These are phyloP conservation scores for Chaetomium fimeti DNA, from an alignment of 495 filamentous ascomycete genomes.

Conservation along the genomic window DNA sequence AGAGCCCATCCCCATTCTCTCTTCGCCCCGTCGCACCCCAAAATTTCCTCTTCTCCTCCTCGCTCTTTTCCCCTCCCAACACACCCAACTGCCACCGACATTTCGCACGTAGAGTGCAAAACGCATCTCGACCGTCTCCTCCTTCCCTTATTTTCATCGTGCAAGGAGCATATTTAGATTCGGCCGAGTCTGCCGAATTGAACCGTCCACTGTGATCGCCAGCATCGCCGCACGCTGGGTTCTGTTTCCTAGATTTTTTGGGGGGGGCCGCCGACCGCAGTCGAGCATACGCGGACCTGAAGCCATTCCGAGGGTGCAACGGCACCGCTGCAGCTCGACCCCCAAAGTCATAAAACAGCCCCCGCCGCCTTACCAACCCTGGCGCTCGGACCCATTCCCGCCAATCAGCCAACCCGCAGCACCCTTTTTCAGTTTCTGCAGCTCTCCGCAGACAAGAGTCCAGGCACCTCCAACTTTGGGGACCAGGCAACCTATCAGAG, in stretches of 20 bases:
- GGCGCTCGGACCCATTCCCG: conserved; percentile 21
- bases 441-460: background rate
- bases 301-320: conserved; percentile 44
- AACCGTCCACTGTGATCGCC: conserved; percentile 26
- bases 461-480: background rate
- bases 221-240: conserved; percentile 20
- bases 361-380: conserved; percentile 5
- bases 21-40: conserved; percentile 37
- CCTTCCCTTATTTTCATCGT: conserved; percentile 34
- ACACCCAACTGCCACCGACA: conserved; percentile 51
- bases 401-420: conserved; percentile 21
- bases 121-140: conserved; percentile 48
- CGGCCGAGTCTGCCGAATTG: conserved; percentile 35
- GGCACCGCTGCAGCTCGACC: conserved; percentile 18
- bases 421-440: background rate
- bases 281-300: conserved; percentile 34
- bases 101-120: conserved; percentile 39
- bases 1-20: conserved; percentile 47
- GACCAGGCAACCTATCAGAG: conserved; percentile 22
- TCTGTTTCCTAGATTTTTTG: conserved; percentile 28
- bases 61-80: conserved; percentile 34
- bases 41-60: conserved; percentile 50
- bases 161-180: conserved; percentile 27
- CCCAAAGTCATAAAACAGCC: conserved; percentile 13
- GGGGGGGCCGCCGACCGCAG: conserved; percentile 12